These are phyloP conservation scores for Nadsonia starkeyi-henricii DNA, from an alignment of 1,139 yeast species.

Conservation along the genomic window DNA sequence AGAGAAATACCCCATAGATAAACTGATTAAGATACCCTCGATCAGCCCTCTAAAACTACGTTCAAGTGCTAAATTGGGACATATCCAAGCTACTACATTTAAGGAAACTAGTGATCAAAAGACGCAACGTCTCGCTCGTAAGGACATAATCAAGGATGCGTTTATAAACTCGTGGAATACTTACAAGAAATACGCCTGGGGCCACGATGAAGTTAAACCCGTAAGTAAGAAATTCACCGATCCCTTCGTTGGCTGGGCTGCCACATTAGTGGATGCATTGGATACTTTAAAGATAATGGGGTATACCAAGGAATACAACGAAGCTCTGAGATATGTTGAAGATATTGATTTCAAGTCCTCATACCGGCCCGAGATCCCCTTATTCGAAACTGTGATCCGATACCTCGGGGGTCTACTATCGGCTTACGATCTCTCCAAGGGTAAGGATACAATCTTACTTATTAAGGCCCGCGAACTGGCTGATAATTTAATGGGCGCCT, in stretches of 20 bases:
- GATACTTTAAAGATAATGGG: slow-evolving; percentile 58
- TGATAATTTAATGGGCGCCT: slow-evolving; percentile 53
- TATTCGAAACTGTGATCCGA: slow-evolving; percentile 61
- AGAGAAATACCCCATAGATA: no score
- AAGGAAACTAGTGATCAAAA: neutral
- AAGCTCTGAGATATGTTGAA: slow-evolving; percentile 39
- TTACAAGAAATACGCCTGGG: slow-evolving; percentile 50
- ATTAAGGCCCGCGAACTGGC: slow-evolving; percentile 50
- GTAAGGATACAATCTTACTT: slow-evolving; percentile 33
- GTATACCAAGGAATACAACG: slow-evolving; percentile 36
- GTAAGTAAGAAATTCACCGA: slow-evolving; percentile 22
- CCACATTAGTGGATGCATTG: slow-evolving; percentile 48
- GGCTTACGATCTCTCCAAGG: slow-evolving; percentile 51
- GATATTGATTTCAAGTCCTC: slow-evolving; percentile 38
- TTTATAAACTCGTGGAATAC: slow-evolving; percentile 34
- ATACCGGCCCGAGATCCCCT: slow-evolving; percentile 34
- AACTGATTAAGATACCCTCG: no score
- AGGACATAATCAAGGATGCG: neutral
- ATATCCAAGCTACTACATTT: neutral
- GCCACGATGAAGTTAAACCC: slow-evolving; percentile 46
- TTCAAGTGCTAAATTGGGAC: neutral
- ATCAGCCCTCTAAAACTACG: no score
- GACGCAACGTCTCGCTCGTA: neutral
- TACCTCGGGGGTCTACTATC: slow-evolving; percentile 61
- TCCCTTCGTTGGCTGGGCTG: slow-evolving; percentile 36